These are phyloP conservation scores for Blastobotrys raffinosifermentans DNA, from an alignment of 1,139 yeast genomes.

Conservation along the genomic window DNA sequence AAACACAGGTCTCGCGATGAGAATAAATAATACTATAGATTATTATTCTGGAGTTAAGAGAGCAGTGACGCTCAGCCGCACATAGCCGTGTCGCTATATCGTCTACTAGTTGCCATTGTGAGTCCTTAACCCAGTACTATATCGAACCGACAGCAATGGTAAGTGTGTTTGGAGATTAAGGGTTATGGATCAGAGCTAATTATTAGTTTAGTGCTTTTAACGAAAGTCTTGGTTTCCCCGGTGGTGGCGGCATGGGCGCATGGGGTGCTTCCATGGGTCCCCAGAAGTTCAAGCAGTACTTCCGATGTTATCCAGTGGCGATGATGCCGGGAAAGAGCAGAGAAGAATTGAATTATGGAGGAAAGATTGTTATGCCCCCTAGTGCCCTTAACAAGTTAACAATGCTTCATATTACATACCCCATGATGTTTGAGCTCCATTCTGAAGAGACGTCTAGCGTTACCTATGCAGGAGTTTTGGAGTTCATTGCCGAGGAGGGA, in stretches of 20 bases:
- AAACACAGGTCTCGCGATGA: no score
- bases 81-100: no score
- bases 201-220: slow-evolving; percentile 12
- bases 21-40: no score
- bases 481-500: slow-evolving; percentile 97
- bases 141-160: no score
- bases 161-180: slow-evolving; percentile 1
- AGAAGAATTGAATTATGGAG: slow-evolving; percentile 89
- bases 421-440: slow-evolving; percentile 82
- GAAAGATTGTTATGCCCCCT: slow-evolving; percentile 91
- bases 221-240: slow-evolving; percentile 9
- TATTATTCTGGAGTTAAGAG: no score
- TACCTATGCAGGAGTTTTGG: slow-evolving; percentile 93
- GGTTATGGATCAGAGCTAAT: not conserved
- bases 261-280: slow-evolving; percentile 5
- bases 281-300: slow-evolving; percentile 62
- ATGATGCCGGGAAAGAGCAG: slow-evolving; percentile 84
- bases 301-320: slow-evolving; percentile 84
- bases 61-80: no score
- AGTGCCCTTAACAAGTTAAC: slow-evolving; percentile 86
- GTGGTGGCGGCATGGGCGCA: slow-evolving; percentile 2
- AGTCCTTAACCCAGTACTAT: no score
- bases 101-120: no score
- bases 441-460: slow-evolving; percentile 54
- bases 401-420: slow-evolving; percentile 83